Evolutionary conservation across 805 yeast genomes (phyloP).

Genomic region (Lipomyces chichibuensis): DNA sequence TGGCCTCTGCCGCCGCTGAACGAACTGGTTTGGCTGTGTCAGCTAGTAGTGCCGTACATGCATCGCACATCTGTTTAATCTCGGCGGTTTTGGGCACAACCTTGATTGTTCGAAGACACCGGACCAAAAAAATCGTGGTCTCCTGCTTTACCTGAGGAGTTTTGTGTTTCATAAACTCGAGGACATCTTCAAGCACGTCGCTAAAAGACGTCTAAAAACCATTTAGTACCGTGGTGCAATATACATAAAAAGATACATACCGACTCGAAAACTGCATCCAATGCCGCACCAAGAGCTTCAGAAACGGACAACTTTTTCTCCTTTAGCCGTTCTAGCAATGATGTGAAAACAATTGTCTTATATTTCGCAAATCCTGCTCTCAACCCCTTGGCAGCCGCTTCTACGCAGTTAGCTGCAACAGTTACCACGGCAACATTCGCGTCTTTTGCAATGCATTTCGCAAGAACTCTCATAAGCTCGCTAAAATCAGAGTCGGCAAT

Average conservation of each 20-base stretch:
- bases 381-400: conserved; percentile 66
- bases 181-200: conserved; percentile 62
- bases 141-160: conserved; percentile 82
- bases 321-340: conserved; percentile 78
- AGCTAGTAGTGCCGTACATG: conserved; percentile 63
- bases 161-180: conserved; percentile 68
- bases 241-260: conserved; percentile 3
- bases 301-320: conserved; percentile 82
- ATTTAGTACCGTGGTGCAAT: neutral
- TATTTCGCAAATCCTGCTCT: conserved; percentile 60
- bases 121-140: conserved; percentile 62
- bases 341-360: conserved; percentile 55
- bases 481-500: conserved; percentile 63
- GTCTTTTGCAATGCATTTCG: conserved; percentile 74
- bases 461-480: conserved; percentile 62
- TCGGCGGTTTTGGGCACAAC: conserved; percentile 57
- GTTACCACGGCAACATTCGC: conserved; percentile 87
- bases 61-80: conserved; percentile 58
- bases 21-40: conserved; percentile 88
- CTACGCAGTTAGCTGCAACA: conserved; percentile 69
- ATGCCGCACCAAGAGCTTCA: conserved; percentile 66
- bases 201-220: conserved; percentile 48
- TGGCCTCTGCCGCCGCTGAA: conserved; percentile 70
- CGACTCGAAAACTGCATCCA: conserved; percentile 63
- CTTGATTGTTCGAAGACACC: conserved; percentile 60